A percentile compares a stretch with the other conserved stretches of the same genome.
Evolutionary conservation across 192 early-diverging fungal species (phyloP).

Genomic region (Linnemannia zychae): DNA sequence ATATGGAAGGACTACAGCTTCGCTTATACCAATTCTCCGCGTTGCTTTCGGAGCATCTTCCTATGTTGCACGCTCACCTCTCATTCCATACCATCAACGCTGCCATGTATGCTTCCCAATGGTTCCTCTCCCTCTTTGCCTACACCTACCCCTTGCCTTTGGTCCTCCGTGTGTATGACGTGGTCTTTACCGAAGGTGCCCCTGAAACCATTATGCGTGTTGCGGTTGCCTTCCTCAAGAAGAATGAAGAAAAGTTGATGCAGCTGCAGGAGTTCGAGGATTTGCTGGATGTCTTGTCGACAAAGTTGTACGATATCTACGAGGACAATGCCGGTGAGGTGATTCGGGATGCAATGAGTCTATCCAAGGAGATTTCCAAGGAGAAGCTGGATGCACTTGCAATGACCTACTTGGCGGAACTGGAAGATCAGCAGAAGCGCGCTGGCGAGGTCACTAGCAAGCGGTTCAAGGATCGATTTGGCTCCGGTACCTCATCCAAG

Average conservation of each 20-base stretch:
- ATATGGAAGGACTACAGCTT: constrained; percentile 95
- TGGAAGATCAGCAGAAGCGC: constrained; percentile 66
- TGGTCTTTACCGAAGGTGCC: constrained; percentile 91
- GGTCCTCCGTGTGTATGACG: constrained; percentile 93
- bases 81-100: constrained; percentile 77
- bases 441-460: constrained; percentile 62
- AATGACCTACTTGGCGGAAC: constrained; percentile 64
- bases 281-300: constrained; percentile 84
- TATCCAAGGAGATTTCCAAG: constrained; percentile 77
- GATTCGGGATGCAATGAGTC: constrained; percentile 82
- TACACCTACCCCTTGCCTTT: constrained; percentile 93
- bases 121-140: constrained; percentile 98
- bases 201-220: constrained; percentile 92
- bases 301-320: constrained; percentile 87
- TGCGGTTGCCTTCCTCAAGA: constrained; percentile 88
- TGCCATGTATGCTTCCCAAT: constrained; percentile 95
- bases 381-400: constrained; percentile 79
- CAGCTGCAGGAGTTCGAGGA: constrained; percentile 82
- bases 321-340: constrained; percentile 69
- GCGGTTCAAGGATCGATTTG: constrained; percentile 65
- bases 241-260: constrained; percentile 80
- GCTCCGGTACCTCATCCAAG: constrained; percentile 16
- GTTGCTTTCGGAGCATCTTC: constrained; percentile 82
- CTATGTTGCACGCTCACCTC: constrained; percentile 84
- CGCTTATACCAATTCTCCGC: constrained; percentile 89